These are phyloP conservation scores for Physcomitrium patens DNA, from an alignment of 225 moss, liverwort and hornwort species.

Conservation along the genomic window DNA sequence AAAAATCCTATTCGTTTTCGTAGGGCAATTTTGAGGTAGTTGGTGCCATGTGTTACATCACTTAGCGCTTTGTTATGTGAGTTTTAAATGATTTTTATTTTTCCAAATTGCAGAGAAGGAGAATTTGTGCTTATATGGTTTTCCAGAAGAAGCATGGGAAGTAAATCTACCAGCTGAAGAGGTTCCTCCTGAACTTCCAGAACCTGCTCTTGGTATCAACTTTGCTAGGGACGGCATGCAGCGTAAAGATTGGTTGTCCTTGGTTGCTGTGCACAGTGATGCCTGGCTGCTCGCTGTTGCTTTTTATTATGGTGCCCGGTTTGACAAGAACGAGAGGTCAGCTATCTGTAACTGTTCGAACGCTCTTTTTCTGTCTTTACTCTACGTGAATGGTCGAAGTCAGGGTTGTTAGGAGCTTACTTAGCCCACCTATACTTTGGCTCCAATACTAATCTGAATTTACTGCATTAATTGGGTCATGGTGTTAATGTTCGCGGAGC, in stretches of 20 bases:
- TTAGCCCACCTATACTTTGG: background rate
- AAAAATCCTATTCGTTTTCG: background rate
- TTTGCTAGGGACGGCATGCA: constrained; percentile 67
- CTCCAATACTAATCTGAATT: background rate
- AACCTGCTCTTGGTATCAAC: constrained; percentile 67
- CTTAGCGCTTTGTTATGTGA: background rate
- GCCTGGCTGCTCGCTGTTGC: constrained; percentile 71
- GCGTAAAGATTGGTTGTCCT: constrained; percentile 63
- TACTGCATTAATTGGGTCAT: background rate
- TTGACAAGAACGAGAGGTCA: constrained; percentile 68
- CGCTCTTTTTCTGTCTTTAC: background rate
- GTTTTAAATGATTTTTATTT: constrained; percentile 6
- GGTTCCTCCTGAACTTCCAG: constrained; percentile 60
- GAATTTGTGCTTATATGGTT: constrained; percentile 64
- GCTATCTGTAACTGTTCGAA: constrained; percentile 10
- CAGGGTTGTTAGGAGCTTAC: constrained; percentile 3
- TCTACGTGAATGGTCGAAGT: background rate
- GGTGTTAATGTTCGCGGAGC: background rate
- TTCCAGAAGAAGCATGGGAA: constrained; percentile 61
- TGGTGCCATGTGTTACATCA: background rate
- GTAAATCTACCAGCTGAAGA: constrained; percentile 62
- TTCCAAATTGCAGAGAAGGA: constrained; percentile 57
- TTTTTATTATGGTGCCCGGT: constrained; percentile 70
- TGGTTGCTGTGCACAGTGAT: constrained; percentile 63
- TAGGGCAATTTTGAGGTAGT: too few relatives aligned